phyloP scores from a whole-genome alignment of 2,329 filamentous ascomycete genomes.

The Daldinia sp. region DNA sequence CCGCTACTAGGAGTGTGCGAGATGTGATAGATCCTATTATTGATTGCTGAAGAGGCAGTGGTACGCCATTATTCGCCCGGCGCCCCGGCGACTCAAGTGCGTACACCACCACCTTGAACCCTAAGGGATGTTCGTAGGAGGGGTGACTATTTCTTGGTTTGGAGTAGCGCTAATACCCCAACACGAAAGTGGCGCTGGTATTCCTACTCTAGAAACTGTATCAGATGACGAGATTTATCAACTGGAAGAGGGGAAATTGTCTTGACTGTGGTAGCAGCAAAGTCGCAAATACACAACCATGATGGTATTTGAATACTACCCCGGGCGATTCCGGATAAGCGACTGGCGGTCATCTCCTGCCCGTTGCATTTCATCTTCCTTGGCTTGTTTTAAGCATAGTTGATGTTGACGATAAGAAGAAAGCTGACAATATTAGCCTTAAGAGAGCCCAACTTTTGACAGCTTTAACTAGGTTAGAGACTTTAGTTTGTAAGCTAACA shows the following conservation, averaged over 20 bases:
- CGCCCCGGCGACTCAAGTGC: not conserved
- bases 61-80: slow-evolving; percentile 32
- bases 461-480: slow-evolving; percentile 14
- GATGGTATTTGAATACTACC: slow-evolving; percentile 22
- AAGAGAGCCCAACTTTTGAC: slow-evolving; percentile 16
- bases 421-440: not conserved
- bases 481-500: slow-evolving; percentile 5
- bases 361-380: not conserved
- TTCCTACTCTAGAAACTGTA: slow-evolving; percentile 14
- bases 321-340: slow-evolving; percentile 17
- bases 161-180: slow-evolving; percentile 29
- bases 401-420: not conserved
- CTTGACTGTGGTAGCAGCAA: slow-evolving; percentile 27
- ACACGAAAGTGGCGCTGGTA: slow-evolving; percentile 22
- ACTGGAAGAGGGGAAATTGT: slow-evolving; percentile 19
- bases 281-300: slow-evolving; percentile 17
- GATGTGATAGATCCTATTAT: slow-evolving; percentile 5
- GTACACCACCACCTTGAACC: slow-evolving; percentile 14
- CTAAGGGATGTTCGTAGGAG: slow-evolving; percentile 17
- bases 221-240: slow-evolving; percentile 35
- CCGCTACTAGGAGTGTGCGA: slow-evolving; percentile 9
- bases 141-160: slow-evolving; percentile 30
- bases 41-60: slow-evolving; percentile 24
- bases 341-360: slow-evolving; percentile 20
- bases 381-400: not conserved